Evolutionary conservation across 768 basidiomycete species (phyloP).

Genomic region (Mycena belliarum): DNA sequence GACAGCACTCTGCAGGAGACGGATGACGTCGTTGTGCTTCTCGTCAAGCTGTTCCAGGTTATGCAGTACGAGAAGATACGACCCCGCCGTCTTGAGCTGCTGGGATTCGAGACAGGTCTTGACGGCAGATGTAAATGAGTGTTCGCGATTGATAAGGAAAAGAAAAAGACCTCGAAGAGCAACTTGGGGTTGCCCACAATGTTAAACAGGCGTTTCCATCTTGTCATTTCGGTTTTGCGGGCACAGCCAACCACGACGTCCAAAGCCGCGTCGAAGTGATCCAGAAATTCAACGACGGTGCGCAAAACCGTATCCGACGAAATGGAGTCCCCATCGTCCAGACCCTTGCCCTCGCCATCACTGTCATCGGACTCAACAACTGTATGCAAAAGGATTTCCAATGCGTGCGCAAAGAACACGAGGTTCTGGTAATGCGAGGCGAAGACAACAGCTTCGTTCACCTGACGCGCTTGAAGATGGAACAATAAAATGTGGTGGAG

Average conservation of each 20-base stretch:
- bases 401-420: constrained; percentile 89
- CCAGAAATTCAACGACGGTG: constrained; percentile 83
- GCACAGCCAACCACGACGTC: constrained; percentile 97
- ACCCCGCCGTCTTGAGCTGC: constrained; percentile 84
- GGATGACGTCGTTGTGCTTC: constrained; percentile 74
- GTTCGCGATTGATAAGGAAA: neutral
- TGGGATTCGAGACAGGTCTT: constrained; percentile 75
- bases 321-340: constrained; percentile 28
- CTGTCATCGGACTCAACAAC: constrained; percentile 82
- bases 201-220: constrained; percentile 88
- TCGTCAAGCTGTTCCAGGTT: constrained; percentile 90
- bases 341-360: constrained; percentile 25
- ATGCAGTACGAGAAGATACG: constrained; percentile 91
- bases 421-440: constrained; percentile 85
- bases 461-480: constrained; percentile 65
- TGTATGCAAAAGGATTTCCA: constrained; percentile 92
- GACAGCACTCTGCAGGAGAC: constrained; percentile 76
- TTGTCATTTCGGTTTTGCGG: constrained; percentile 90
- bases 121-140: neutral
- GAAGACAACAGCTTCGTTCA: constrained; percentile 80
- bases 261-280: constrained; percentile 87
- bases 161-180: constrained; percentile 76
- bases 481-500: constrained; percentile 87
- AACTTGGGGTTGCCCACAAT: constrained; percentile 88
- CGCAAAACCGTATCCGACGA: constrained; percentile 52